Evolutionary conservation across 2,329 filamentous ascomycete genomes (phyloP), one percentile per base, ranked within the genome.

Genomic region (Pyrenochaeta sp.): DNA sequence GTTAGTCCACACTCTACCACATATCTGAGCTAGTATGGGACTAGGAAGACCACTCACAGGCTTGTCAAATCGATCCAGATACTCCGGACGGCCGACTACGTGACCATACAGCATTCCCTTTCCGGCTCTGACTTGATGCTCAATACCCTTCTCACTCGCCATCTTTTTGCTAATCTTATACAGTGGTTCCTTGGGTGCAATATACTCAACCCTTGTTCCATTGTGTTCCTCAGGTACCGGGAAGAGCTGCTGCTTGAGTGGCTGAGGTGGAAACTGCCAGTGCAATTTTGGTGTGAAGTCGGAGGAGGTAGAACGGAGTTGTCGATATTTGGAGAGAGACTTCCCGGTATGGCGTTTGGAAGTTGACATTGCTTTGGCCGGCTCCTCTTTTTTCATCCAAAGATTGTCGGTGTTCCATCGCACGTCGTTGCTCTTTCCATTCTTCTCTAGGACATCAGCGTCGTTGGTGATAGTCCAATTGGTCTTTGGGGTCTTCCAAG

Each of bases 41-140:
- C n/a, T 42, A 15, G 45, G 9, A n/a, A 18, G n/a, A 12, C 27
- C 1, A 51, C 56, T 54, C 47, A 62, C 61, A n/a, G 73, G 70
- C 14, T 48, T 61, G 1, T 67, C 66, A 2, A 73, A 27, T 0
- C 55, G 47, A 58, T 82, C 79, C 4, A 81, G 36, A 52, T 82
- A 81, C 33, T 71, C 64, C 2, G 79, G 79, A 3, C 72, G 57
- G 1, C 65, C 66, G 0, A 73, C 57, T 0, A 63, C 61, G 54
- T 81, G 79, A 1, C 64, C 57, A 50, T 81, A 81, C 14, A 63
- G 51, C 1, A 66, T 69, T 1, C 75, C 77, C 47, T 66, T 65
- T 11, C 78, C 77, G 0, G 64, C 58, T 15, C 61, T 65, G 1
- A 76, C 73, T 46, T 75, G 68, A 43, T 74, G 66, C 14, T 69